Conservation (phyloP, 805 yeast species). For the Clavispora vitiphila region DNA sequence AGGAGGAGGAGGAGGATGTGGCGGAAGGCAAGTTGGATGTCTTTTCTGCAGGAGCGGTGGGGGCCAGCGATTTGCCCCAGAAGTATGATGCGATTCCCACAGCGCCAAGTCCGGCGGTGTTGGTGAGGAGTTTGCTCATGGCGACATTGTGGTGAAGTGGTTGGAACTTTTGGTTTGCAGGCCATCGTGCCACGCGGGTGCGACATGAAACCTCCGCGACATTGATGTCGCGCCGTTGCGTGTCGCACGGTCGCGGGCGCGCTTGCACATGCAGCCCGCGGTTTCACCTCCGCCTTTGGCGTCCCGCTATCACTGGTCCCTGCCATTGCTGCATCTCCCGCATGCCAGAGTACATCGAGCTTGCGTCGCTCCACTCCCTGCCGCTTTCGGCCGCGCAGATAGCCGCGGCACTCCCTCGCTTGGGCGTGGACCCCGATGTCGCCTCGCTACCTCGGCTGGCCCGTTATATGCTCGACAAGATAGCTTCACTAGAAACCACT, state of each 20-base stretch:
- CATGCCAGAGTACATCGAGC: constrained; percentile 1
- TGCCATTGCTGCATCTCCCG: not conserved
- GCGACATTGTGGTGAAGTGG: not conserved
- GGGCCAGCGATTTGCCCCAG: constrained; percentile 31
- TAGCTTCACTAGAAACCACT: constrained; percentile 17
- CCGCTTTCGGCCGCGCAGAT: constrained; percentile 2
- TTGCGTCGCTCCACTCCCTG: constrained; percentile 1
- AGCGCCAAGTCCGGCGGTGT: constrained; percentile 31
- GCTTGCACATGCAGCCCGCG: not conserved
- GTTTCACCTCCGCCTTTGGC: not conserved
- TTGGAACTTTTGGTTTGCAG: not conserved
- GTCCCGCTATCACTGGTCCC: too few relatives aligned
- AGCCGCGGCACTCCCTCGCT: constrained; percentile 6
- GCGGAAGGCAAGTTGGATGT: too few relatives aligned
- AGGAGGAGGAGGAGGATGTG: too few relatives aligned
- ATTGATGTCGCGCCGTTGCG: not conserved
- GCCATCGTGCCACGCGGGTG: too few relatives aligned
- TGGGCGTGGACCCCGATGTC: constrained; percentile 9
- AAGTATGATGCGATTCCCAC: constrained; percentile 38
- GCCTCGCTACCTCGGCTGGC: constrained; percentile 7
- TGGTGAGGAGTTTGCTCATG: constrained; percentile 27
- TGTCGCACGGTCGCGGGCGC: not conserved
- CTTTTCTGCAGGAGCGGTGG: constrained; percentile 4
- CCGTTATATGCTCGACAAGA: constrained; percentile 25
- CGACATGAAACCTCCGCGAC: too few relatives aligned